Evolutionary conservation across 352 stramenopile genomes (phyloP), one percentile per base, ranked within the genome.

Genomic region (Phytophthora megakarya): DNA sequence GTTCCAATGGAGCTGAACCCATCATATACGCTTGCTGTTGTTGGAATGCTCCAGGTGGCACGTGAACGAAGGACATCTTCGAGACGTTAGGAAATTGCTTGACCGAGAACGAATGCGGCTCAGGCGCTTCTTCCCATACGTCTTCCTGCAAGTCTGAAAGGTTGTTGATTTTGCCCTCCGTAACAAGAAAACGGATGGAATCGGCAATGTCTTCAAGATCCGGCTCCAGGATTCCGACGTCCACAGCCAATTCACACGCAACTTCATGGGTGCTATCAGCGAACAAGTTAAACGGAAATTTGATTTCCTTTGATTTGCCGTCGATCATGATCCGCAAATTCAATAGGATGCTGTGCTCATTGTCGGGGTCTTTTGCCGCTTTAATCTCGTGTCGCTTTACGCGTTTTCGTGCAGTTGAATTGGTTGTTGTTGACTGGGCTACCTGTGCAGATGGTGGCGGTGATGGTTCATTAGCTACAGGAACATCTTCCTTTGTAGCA

Each of bases 241-340:
- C 95, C 40, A 95, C 83, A 15, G 96, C 92, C 75, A 98, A 89
- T 80, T 98, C 95, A 47, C 93, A 97, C n/a, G 92, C 93, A 39
- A 98, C 91, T 70, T 98, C 89, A 52, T 98, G 87, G 15, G 92
- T 86, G 69, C 93, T 96, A 72, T 98, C 95, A 28, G 95, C 88
- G 21, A 98, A 96, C 43, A 98, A 73, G 70, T 98, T 95, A 82
- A 98, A 98, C 15, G 93, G 88, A 77, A 98, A 98, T 81, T 98
- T 96, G 57, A 98, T 97, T 56, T 97, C 96, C 72, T 98, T 96
- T n/a, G 90, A 97, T 72, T 97, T 95, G 69, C 90, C 86, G 62
- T 95, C 84, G 33, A 95, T 86, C 60, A 86, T 89, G 58, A 95
- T 87, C n/a, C 86, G 90, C 35, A 98, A 74, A 49, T 94, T 97